Base-by-base conservation (phyloP, 2,329 filamentous ascomycete genomes). In the Stachybotrys echinatus region DNA sequence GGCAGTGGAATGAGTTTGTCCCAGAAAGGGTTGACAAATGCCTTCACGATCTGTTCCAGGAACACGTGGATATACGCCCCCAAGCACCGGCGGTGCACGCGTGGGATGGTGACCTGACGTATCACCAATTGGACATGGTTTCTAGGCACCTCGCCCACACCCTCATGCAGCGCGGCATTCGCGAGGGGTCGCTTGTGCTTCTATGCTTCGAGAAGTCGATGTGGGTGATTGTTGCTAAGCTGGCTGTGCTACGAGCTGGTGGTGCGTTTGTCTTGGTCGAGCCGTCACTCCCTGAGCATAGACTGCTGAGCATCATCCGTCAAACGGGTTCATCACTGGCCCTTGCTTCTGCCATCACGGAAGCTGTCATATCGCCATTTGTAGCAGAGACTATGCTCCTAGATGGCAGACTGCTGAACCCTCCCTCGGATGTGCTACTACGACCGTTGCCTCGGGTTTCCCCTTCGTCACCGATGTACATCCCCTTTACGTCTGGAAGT, bases 401-500 rank as follows among this genome's bases (percentile, higher is more conserved):
- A 10, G 19, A 10, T 21, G 6, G 12, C 18, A 44, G 42, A 8
- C 12, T 21, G 20, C 8, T 12, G 27, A 17, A 19, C n/a, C n/a
- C n/a, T n/a, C n/a, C n/a, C n/a, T 5, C 20, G 17, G 7, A 7
- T 8, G 20, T 7, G 20, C 8, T 8, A 8, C 20, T 8, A 42
- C n/a, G 17, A 18, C 17, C 8, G 10, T 17, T 37, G 10, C 31
- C 31, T 6, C n/a, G 5, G 21, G 10, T 6, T 10, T 21, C 8
- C 19, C 39, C 12, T 44, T 21, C n/a, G 20, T n/a, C 8, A 5
- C 42, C 22, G n/a, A n/a, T n/a, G n/a, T 50, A 50, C 18, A 44
- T 58, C 22, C 52, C 60, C 20, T 52, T 61, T 27, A 50, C 55
- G 5, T 50, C 60, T 2, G 52, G 55, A 6, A 50, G 42, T 4